These are phyloP conservation scores for Licmophora abbreviata DNA, from an alignment of 108 stramenopile species.

Conservation along the genomic window DNA sequence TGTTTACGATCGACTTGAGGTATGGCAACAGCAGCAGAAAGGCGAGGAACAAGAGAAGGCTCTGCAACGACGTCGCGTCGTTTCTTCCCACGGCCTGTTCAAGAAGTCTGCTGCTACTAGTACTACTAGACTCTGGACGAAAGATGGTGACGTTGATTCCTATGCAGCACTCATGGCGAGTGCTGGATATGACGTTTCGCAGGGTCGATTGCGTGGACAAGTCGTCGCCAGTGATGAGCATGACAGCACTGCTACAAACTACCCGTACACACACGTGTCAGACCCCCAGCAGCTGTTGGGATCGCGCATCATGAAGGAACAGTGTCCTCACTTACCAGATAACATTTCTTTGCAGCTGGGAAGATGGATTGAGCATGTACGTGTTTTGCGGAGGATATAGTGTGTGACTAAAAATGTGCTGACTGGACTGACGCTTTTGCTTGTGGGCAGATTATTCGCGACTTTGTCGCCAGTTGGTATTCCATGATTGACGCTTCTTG, in stretches of 20 bases:
- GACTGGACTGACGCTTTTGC: no score
- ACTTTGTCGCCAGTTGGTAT: slow-evolving; percentile 64
- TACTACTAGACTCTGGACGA: neutral
- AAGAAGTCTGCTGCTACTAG: neutral
- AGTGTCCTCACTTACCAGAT: slow-evolving; percentile 65
- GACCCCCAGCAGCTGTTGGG: slow-evolving; percentile 11
- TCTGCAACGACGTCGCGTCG: neutral
- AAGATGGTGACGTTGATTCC: slow-evolving; percentile 7
- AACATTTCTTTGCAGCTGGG: slow-evolving; percentile 48
- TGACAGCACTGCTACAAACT: slow-evolving; percentile 10
- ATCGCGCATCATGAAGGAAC: slow-evolving; percentile 22
- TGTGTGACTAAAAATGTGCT: no score
- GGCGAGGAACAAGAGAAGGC: slow-evolving; percentile 2
- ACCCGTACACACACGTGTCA: slow-evolving; percentile 19
- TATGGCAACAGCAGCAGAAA: slow-evolving; percentile 9
- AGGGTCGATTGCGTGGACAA: slow-evolving; percentile 20
- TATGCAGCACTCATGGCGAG: slow-evolving; percentile 29
- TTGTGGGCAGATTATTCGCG: no score
- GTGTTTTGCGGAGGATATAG: no score
- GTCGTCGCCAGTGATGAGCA: slow-evolving; percentile 1
- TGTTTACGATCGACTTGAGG: slow-evolving; percentile 51
- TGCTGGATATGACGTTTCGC: slow-evolving; percentile 29
- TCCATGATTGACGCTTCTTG: slow-evolving; percentile 30
- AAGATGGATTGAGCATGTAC: slow-evolving; percentile 57
- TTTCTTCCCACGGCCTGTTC: neutral